These are phyloP conservation scores for Dipteronia sinensis DNA, from an alignment of 345 rosid genomes.

Conservation along the genomic window DNA sequence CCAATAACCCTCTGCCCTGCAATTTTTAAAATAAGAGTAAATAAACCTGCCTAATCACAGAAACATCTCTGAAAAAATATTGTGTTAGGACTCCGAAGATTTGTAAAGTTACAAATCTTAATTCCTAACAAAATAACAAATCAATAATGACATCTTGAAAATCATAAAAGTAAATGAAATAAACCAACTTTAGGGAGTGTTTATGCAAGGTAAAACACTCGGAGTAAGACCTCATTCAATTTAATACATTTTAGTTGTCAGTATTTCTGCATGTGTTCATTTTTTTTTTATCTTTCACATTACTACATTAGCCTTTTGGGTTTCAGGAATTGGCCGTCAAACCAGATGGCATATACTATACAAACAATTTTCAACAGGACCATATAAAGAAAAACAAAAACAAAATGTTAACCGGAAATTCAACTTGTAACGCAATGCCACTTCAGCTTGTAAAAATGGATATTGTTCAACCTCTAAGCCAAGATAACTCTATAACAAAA, in stretches of 20 bases:
- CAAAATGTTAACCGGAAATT: neutral
- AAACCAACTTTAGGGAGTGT: neutral
- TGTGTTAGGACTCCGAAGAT: neutral
- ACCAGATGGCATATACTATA: neutral
- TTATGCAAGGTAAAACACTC: neutral
- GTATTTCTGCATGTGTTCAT: neutral
- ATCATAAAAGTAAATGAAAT: constrained; percentile 3
- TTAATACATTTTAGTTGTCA: neutral
- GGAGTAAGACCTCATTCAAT: neutral
- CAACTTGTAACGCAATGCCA: neutral
- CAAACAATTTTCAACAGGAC: neutral
- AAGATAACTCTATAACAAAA: too few relatives aligned
- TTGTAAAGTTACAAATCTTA: neutral
- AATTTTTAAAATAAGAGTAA: constrained; percentile 27
- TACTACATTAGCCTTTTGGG: neutral
- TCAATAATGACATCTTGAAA: neutral
- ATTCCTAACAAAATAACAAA: neutral
- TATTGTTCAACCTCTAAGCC: neutral
- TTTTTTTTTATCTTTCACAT: neutral
- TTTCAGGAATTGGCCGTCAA: neutral
- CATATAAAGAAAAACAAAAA: neutral
- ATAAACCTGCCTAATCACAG: neutral
- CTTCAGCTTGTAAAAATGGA: neutral
- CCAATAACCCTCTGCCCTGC: constrained; percentile 96
- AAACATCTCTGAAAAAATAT: neutral